Percentiles rank a stretch among this genome's conserved stretches.
These are phyloP conservation scores for Coccomyxa sp. DNA, from an alignment of 139 green algal genomes.

Conservation along the genomic window DNA sequence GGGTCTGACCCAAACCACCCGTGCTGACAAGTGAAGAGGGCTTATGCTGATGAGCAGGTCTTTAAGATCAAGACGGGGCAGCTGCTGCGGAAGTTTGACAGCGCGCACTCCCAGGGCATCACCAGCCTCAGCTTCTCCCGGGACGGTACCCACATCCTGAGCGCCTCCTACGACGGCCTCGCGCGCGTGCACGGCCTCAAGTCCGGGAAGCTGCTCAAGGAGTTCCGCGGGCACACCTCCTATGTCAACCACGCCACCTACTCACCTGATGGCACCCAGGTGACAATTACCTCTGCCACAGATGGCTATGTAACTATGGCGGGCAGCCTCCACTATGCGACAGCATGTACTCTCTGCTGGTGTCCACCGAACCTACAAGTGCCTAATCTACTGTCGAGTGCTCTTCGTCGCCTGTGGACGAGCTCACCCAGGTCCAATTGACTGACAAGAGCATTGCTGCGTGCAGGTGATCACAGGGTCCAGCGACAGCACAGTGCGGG, in stretches of 20 bases:
- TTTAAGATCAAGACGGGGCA: constrained; percentile 90
- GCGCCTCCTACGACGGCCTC: constrained; percentile 82
- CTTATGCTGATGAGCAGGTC: constrained; percentile 54
- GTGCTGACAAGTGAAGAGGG: too few species aligned
- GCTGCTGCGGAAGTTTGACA: constrained; percentile 85
- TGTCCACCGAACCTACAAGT: too few species aligned
- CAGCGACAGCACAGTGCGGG: constrained; percentile 81
- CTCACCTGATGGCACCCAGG: constrained; percentile 64
- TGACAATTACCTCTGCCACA: too few species aligned
- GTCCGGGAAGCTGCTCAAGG: constrained; percentile 93
- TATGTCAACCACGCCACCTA: constrained; percentile 91
- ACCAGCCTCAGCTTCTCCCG: constrained; percentile 83
- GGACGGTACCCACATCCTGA: constrained; percentile 87
- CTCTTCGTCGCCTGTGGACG: too few species aligned
- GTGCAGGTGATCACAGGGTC: constrained; percentile 64
- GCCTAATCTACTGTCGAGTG: too few species aligned
- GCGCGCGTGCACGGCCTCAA: constrained; percentile 93
- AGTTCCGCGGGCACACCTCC: constrained; percentile 91
- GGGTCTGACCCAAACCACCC: too few species aligned
- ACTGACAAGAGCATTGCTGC: not conserved
- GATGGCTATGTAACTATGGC: too few species aligned
- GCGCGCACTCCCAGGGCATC: constrained; percentile 86
- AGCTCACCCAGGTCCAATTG: not conserved
- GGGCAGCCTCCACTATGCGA: too few species aligned
- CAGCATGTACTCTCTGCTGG: too few species aligned